Percentiles rank a stretch among this genome's conserved stretches.
phyloP scores from a whole-genome alignment of 441 rosid genomes.

The Jatropha multifida region DNA sequence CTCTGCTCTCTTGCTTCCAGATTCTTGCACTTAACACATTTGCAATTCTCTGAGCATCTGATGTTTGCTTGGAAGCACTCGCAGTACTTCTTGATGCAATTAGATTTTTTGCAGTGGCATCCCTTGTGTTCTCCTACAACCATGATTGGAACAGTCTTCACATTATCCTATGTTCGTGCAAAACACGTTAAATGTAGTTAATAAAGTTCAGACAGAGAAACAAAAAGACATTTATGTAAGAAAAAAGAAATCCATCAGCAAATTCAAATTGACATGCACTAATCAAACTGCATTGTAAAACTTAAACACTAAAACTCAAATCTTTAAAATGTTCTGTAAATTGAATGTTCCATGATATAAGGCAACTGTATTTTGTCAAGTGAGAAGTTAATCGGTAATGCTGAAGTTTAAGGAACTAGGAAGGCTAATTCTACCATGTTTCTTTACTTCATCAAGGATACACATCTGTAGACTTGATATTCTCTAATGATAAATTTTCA shows the following conservation, averaged over 20 bases:
- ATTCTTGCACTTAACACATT: constrained; percentile 62
- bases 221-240: not conserved
- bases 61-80: constrained; percentile 71
- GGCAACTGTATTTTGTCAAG: not conserved
- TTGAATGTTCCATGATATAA: not conserved
- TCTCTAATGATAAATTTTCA: not conserved
- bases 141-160: constrained; percentile 26
- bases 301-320: not conserved
- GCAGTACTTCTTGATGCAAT: constrained; percentile 67
- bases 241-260: not conserved
- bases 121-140: constrained; percentile 44
- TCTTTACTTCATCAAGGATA: not conserved
- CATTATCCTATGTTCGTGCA: constrained; percentile 33
- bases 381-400: not conserved
- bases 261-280: not conserved
- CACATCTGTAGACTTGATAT: not conserved
- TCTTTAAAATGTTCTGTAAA: not conserved
- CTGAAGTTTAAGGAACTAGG: not conserved
- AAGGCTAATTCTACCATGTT: not conserved
- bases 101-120: constrained; percentile 60
- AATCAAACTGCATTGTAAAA: not conserved
- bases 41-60: constrained; percentile 58
- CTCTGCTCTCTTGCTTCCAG: constrained; percentile 31
- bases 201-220: not conserved
- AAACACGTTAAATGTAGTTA: constrained; percentile 11